These are phyloP conservation scores for Narthecium ossifragum DNA, from an alignment of 106 monocot genomes.

Conservation along the genomic window DNA sequence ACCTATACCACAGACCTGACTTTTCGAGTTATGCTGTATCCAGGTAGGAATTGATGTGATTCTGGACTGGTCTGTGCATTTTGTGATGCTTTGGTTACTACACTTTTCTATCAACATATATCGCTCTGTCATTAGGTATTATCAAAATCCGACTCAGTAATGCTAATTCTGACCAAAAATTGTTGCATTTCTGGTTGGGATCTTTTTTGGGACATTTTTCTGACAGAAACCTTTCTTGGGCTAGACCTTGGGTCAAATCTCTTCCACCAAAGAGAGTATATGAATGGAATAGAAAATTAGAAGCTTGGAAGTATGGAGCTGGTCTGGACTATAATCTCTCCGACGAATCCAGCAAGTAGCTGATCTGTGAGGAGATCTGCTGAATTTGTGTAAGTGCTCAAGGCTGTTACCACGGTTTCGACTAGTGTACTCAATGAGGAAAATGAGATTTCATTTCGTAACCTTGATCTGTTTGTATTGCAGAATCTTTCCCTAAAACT, in stretches of 20 bases:
- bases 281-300: constrained; percentile 52
- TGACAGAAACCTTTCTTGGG: neutral
- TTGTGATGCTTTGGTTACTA: constrained; percentile 77
- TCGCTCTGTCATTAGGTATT: constrained; percentile 76
- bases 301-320: constrained; percentile 96
- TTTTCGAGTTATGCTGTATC: constrained; percentile 1
- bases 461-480: too few relatives aligned
- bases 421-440: too few relatives aligned
- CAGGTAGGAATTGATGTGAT: constrained; percentile 69
- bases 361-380: too few relatives aligned
- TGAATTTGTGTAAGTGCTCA: too few relatives aligned
- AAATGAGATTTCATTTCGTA: too few relatives aligned
- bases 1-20: neutral
- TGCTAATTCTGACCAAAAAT: neutral
- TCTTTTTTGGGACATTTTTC: neutral
- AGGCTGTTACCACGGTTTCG: too few relatives aligned
- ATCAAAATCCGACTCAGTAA: neutral
- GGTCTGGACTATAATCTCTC: constrained; percentile 68
- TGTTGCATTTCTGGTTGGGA: neutral
- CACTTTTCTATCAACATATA: constrained; percentile 68
- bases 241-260: constrained; percentile 61
- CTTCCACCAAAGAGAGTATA: constrained; percentile 55
- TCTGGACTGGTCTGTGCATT: constrained; percentile 76
- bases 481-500: too few relatives aligned
- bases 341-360: neutral